phyloP scores from a whole-genome alignment of 23 red algal species.

The Pyropia yezoensis region DNA sequence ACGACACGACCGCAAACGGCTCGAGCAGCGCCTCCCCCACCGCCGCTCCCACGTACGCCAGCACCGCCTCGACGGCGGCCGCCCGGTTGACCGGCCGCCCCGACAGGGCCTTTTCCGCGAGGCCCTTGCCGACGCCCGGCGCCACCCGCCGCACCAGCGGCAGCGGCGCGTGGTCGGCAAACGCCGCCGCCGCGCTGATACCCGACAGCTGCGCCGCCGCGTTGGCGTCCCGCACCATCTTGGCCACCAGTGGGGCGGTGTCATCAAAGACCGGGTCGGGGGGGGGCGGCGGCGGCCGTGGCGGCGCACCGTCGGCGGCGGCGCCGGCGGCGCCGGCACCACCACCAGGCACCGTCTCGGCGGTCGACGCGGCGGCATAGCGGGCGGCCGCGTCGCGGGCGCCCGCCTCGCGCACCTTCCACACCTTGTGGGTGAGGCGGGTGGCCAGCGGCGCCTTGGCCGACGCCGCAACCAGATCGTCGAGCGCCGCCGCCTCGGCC shows the following conservation, averaged over 20 bases:
- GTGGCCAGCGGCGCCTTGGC: conserved; percentile 47
- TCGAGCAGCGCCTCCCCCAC: conserved; percentile 59
- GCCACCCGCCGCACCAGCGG: conserved; percentile 37
- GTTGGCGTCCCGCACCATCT: conserved; percentile 86
- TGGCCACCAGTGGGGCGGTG: conserved; percentile 28
- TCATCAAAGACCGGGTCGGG: conserved; percentile 38
- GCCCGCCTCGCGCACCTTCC: conserved; percentile 66
- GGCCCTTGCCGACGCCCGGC: conserved; percentile 38
- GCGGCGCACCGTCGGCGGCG: conserved; percentile 4
- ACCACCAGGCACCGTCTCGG: conserved; percentile 29
- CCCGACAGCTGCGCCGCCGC: conserved; percentile 81
- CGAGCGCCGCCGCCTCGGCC: neutral
- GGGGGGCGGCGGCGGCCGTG: too few species aligned
- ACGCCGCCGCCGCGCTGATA: conserved; percentile 40
- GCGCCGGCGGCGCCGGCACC: conserved; percentile 29
- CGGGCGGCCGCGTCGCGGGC: too few species aligned
- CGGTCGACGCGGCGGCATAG: neutral
- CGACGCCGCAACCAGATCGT: conserved; percentile 47
- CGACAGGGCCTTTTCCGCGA: conserved; percentile 68
- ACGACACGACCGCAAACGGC: conserved; percentile 41
- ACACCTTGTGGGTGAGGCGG: conserved; percentile 58
- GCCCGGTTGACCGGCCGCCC: conserved; percentile 71
- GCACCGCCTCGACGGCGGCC: conserved; percentile 52
- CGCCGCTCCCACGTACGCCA: conserved; percentile 65
- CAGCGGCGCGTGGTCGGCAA: conserved; percentile 45